These are phyloP conservation scores for Nigrograna mackinnonii DNA, from an alignment of 2,329 filamentous ascomycete genomes.

Conservation along the genomic window DNA sequence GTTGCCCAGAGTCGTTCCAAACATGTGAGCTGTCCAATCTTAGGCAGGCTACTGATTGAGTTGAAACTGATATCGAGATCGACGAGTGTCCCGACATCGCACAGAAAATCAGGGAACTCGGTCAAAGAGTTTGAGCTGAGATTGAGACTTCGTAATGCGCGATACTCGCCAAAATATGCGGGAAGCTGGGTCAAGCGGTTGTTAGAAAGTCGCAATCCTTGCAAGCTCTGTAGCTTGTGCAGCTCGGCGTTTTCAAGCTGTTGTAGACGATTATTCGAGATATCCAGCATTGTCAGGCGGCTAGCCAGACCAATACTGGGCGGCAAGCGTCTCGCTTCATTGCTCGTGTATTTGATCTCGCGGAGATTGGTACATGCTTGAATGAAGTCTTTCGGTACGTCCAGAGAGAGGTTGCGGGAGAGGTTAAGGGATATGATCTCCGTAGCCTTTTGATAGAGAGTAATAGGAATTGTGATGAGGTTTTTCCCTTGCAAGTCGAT, in stretches of 20 bases:
- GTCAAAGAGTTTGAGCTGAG: conserved; percentile 92
- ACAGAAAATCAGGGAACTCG: conserved; percentile 83
- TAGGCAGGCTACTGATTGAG: conserved; percentile 76
- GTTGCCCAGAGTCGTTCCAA: conserved; percentile 92
- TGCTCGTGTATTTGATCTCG: conserved; percentile 95
- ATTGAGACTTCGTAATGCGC: conserved; percentile 79
- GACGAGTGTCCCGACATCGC: conserved; percentile 78
- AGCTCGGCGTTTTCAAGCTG: conserved; percentile 85
- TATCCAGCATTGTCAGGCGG: conserved; percentile 84
- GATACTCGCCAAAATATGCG: conserved; percentile 79
- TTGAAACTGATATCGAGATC: conserved; percentile 98
- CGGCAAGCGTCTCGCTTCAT: conserved; percentile 86
- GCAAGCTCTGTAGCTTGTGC: conserved; percentile 71
- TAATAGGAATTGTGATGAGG: conserved; percentile 91
- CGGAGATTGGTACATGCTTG: conserved; percentile 88
- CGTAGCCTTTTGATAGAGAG: conserved; percentile 84
- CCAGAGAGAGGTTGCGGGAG: conserved; percentile 87
- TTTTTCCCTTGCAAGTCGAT: conserved; percentile 90
- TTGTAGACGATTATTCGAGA: conserved; percentile 92
- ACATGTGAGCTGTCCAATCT: conserved; percentile 76
- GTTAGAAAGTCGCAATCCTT: conserved; percentile 92
- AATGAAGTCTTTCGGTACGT: conserved; percentile 95
- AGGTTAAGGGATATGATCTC: conserved; percentile 96
- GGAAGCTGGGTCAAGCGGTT: conserved; percentile 84
- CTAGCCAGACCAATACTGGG: conserved; percentile 80